A percentile compares a stretch with the other conserved stretches of the same genome.
Evolutionary conservation across 2,329 filamentous ascomycete genomes (phyloP).

Genomic region (Ceratocystis cacaofunesta): DNA sequence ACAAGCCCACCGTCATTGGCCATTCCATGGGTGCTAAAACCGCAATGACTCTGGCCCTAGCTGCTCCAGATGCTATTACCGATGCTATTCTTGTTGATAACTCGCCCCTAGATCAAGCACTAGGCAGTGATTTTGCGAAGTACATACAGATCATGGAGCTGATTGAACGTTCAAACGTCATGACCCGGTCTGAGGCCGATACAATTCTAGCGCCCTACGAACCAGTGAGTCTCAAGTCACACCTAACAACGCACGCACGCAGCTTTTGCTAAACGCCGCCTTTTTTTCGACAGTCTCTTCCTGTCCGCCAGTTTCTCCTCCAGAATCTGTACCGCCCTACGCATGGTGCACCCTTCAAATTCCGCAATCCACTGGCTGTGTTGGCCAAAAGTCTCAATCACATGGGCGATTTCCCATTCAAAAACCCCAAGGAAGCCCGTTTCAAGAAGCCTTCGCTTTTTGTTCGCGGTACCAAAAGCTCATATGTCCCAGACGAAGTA

Average conservation of each 20-base stretch:
- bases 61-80: conserved; percentile 49
- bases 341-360: conserved; percentile 44
- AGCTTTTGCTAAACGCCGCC: neutral
- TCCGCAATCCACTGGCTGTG: conserved; percentile 62
- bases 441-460: conserved; percentile 72
- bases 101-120: conserved; percentile 65
- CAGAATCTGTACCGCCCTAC: conserved; percentile 57
- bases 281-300: conserved; percentile 36
- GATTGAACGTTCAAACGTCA: conserved; percentile 55
- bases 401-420: conserved; percentile 82
- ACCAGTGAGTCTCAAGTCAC: conserved; percentile 30
- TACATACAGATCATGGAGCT: conserved; percentile 77
- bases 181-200: conserved; percentile 63
- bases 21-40: conserved; percentile 97
- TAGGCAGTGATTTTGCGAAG: conserved; percentile 58
- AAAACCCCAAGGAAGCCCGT: conserved; percentile 47
- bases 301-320: conserved; percentile 80
- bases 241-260: neutral
- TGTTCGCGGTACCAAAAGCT: conserved; percentile 60
- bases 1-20: conserved; percentile 63
- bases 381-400: conserved; percentile 53
- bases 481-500: conserved; percentile 67
- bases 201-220: conserved; percentile 63
- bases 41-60: conserved; percentile 73
- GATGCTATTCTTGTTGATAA: conserved; percentile 81